Base-by-base conservation (phyloP, 768 basidiomycete genomes). In the Rhizopogon vesiculosus region DNA sequence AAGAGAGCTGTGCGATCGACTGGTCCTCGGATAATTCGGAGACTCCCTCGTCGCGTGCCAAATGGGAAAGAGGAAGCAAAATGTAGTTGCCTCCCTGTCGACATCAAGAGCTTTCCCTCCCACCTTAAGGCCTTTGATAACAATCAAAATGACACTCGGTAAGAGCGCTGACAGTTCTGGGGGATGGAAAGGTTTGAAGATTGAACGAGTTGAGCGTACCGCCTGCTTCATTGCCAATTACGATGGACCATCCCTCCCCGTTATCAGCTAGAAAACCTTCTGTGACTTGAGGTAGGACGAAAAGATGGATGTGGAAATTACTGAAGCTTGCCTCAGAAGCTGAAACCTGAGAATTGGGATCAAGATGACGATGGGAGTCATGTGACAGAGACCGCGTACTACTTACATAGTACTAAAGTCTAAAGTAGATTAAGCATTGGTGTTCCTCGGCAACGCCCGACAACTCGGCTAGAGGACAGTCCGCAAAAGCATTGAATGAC, bases 171-270 rank as follows among this genome's bases (percentile, higher is more conserved):
- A 89, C 12, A 97, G 73, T 57, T 86, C 84, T 7, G 73, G 60
- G 1, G 78, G 9, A 82, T 61, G 42, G 54, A 49, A 25, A 18
- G 25, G 35, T 48, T 19, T 12, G 19, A 12, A 63, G 64, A 53
- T 68, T 63, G 58, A 62, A 59, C 18, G 22, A 50, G 42, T 28
- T 45, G 18, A 51, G 41, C 56, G 15, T 67, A 95, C 96, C 96
- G 64, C 95, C 95, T 13, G 95, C 93, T 71, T 98, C 96, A 68
- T 99, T 99, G 0, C 96, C 95, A 85, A 94, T 91, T 0, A 86
- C 88, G 6, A 97, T 77, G 0, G 83, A 87, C 94, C 94, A 98
- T 45, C 84, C 80, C 6, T 67, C 60, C 0, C 75, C 78, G 41
- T 77, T 76, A 48, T 85, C 88, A 16, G 62, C 65, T 19, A 94